Evolutionary conservation across 805 yeast genomes (phyloP).

Genomic region (Saturnispora bothae): DNA sequence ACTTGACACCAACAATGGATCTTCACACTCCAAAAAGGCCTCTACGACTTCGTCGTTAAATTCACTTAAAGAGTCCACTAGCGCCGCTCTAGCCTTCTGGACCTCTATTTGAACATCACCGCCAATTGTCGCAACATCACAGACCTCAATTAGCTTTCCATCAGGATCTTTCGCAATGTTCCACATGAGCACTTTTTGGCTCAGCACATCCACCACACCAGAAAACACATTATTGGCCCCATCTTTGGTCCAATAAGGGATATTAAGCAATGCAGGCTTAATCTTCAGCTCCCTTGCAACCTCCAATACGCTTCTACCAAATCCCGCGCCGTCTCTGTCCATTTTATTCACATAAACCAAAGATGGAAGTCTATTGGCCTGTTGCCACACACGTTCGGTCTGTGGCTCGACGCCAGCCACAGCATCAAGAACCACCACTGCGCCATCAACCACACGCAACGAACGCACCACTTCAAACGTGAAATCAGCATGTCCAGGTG

Average conservation of each 20-base stretch:
- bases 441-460: slow-evolving; percentile 86
- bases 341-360: slow-evolving; percentile 82
- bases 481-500: slow-evolving; percentile 98
- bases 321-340: slow-evolving; percentile 97
- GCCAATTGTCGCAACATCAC: slow-evolving; percentile 24
- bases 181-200: slow-evolving; percentile 51
- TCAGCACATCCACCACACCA: slow-evolving; percentile 71
- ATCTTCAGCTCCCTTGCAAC: slow-evolving; percentile 67
- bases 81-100: slow-evolving; percentile 52
- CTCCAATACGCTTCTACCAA: slow-evolving; percentile 79
- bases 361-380: slow-evolving; percentile 66
- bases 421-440: slow-evolving; percentile 84
- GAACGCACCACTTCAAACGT: slow-evolving; percentile 90
- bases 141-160: slow-evolving; percentile 43
- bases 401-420: slow-evolving; percentile 99
- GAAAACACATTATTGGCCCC: slow-evolving; percentile 39
- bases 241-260: slow-evolving; percentile 53
- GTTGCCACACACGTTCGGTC: slow-evolving; percentile 94
- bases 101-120: slow-evolving; percentile 36
- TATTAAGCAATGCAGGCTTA: slow-evolving; percentile 59
- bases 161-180: slow-evolving; percentile 18
- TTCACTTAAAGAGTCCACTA: slow-evolving; percentile 78
- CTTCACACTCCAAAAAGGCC: slow-evolving; percentile 64
- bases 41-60: slow-evolving; percentile 70
- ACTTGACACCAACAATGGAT: slow-evolving; percentile 56